phyloP scores from a whole-genome alignment of 148 eudicot genomes.

The Silene uniflora region DNA sequence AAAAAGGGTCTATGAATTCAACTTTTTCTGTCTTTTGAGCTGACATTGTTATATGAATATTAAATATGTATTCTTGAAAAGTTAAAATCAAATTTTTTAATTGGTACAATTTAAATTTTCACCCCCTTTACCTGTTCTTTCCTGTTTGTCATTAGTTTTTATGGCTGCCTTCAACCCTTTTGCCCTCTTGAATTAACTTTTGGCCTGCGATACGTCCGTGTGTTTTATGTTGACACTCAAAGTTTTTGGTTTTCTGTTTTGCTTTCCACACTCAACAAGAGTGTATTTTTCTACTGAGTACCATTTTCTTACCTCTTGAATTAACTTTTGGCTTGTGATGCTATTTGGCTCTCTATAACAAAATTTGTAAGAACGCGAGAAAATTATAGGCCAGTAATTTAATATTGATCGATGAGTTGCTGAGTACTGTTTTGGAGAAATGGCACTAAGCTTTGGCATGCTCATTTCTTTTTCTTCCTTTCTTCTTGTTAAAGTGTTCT shows the following conservation, averaged over 20 bases:
- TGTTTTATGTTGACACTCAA: neutral
- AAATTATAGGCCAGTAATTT: too few relatives aligned
- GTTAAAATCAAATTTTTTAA: neutral
- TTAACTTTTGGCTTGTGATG: too few relatives aligned
- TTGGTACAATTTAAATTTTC: neutral
- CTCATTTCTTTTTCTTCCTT: neutral
- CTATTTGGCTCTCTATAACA: too few relatives aligned
- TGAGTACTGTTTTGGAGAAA: too few relatives aligned
- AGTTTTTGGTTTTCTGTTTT: too few relatives aligned
- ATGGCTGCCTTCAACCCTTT: slow-evolving; percentile 2
- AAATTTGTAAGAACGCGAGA: too few relatives aligned
- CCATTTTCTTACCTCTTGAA: too few relatives aligned
- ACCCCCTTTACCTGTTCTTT: neutral
- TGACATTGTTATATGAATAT: neutral
- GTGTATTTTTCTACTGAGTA: too few relatives aligned
- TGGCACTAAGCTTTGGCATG: too few relatives aligned
- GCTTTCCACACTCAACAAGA: too few relatives aligned
- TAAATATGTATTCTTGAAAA: neutral
- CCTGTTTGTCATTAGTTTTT: neutral
- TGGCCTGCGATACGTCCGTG: neutral
- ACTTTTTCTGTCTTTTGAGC: slow-evolving; percentile 8
- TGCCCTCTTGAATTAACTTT: neutral
- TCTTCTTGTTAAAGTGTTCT: neutral
- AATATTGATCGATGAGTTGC: too few relatives aligned
- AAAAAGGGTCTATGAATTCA: neutral